Conservation (phyloP, 1,284 basidiomycete species). For the Apiotrichum akiyoshidainum region DNA sequence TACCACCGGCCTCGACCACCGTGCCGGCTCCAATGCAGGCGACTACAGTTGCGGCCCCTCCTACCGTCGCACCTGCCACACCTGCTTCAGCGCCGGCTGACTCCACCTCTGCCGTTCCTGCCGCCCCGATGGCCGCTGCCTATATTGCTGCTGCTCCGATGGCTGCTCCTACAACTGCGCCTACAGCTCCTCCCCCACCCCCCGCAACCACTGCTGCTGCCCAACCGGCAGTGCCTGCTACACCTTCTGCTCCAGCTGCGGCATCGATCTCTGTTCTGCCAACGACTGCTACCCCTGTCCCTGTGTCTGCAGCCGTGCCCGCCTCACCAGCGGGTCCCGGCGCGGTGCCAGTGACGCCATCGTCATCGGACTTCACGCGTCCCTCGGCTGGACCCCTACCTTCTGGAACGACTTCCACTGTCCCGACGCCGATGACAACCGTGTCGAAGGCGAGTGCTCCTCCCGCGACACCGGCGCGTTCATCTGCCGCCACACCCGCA, state of each 20-base stretch:
- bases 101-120: not conserved
- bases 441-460: not conserved
- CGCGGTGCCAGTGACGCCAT: not conserved
- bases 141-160: not conserved
- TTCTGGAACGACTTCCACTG: not conserved
- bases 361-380: not conserved
- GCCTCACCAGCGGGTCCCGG: not conserved
- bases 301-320: not conserved
- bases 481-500: no score
- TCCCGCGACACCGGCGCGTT: not conserved
- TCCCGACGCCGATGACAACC: not conserved
- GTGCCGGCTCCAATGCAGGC: not conserved
- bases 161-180: no score
- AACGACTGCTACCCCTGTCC: not conserved
- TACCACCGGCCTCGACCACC: not conserved
- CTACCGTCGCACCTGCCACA: no score
- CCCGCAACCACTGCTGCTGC: not conserved
- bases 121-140: not conserved
- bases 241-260: not conserved
- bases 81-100: no score
- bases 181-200: no score
- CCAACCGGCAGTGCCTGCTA: not conserved
- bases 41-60: no score
- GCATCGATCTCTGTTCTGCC: not conserved
- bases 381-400: not conserved